phyloP scores from a whole-genome alignment of 2,329 filamentous ascomycete genomes.

The Pseudogymnoascus sp. region DNA sequence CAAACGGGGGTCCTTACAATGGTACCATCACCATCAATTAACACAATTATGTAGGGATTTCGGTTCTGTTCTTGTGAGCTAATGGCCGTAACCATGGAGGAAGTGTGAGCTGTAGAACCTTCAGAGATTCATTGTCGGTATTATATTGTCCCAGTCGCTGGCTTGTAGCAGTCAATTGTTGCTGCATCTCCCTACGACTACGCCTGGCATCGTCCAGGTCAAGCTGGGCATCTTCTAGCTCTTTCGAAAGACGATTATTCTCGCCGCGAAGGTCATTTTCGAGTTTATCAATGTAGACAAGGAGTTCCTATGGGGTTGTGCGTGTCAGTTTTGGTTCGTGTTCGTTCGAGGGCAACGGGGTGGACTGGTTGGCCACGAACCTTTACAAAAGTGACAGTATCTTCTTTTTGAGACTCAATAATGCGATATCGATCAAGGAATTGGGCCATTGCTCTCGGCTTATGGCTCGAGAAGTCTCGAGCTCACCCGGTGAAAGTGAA shows the following conservation, averaged over 20 bases:
- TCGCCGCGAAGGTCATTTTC: constrained; percentile 38
- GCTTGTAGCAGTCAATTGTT: constrained; percentile 36
- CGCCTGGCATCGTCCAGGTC: constrained; percentile 43
- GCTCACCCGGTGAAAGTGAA: background rate
- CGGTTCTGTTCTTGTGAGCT: constrained; percentile 26
- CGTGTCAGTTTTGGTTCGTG: background rate
- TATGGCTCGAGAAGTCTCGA: constrained; percentile 1
- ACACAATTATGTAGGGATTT: constrained; percentile 50
- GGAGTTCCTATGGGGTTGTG: constrained; percentile 34
- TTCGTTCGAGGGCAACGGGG: background rate
- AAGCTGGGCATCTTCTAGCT: constrained; percentile 38
- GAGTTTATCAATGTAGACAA: constrained; percentile 37
- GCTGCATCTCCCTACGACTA: constrained; percentile 42
- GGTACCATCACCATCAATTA: constrained; percentile 56
- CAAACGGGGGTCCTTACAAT: constrained; percentile 36
- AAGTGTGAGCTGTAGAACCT: constrained; percentile 32
- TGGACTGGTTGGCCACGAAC: background rate
- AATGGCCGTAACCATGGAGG: background rate
- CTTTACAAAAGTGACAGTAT: constrained; percentile 7
- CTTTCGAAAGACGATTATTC: constrained; percentile 34
- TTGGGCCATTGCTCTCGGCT: background rate
- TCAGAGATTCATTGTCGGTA: constrained; percentile 36
- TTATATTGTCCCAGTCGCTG: constrained; percentile 29
- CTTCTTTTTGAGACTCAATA: constrained; percentile 6
- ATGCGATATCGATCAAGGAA: constrained; percentile 7